Evolutionary conservation across 768 basidiomycete species (phyloP).

Genomic region (Russula griseocarnosa): DNA sequence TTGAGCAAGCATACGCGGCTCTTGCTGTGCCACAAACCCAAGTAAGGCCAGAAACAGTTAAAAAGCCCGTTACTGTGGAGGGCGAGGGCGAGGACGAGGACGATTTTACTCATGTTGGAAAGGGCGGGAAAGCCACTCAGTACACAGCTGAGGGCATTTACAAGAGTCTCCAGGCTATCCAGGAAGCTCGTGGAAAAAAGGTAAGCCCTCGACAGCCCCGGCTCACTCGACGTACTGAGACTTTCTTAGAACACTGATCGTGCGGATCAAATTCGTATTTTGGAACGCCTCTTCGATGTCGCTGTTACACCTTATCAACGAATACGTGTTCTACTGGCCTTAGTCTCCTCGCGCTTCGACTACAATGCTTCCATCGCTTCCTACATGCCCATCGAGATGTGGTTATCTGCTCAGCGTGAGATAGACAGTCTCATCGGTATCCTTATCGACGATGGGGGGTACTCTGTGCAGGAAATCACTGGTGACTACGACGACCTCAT

Average conservation of each 20-base stretch:
- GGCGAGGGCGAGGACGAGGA: conserved; percentile 44
- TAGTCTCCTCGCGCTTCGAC: conserved; percentile 94
- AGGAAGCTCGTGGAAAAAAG: conserved; percentile 96
- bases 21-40: conserved; percentile 46
- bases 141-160: conserved; percentile 84
- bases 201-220: conserved; percentile 40
- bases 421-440: conserved; percentile 84
- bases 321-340: conserved; percentile 89
- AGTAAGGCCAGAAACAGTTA: conserved; percentile 38
- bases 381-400: conserved; percentile 90
- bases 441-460: conserved; percentile 64
- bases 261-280: conserved; percentile 85
- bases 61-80: conserved; percentile 35
- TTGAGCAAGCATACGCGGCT: conserved; percentile 69
- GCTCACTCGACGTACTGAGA: background rate
- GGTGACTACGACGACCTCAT: conserved; percentile 88
- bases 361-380: conserved; percentile 84
- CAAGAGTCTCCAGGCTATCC: conserved; percentile 85
- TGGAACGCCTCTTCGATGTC: conserved; percentile 82
- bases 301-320: conserved; percentile 86
- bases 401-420: conserved; percentile 82
- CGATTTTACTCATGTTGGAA: conserved; percentile 83
- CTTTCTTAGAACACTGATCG: conserved; percentile 85
- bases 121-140: conserved; percentile 78
- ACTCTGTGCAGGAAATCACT: conserved; percentile 80